A percentile compares a stretch with the other conserved stretches of the same genome.
These are phyloP conservation scores for Plasmodium gaboni DNA, from an alignment of 169 alveolate species.

Conservation along the genomic window DNA sequence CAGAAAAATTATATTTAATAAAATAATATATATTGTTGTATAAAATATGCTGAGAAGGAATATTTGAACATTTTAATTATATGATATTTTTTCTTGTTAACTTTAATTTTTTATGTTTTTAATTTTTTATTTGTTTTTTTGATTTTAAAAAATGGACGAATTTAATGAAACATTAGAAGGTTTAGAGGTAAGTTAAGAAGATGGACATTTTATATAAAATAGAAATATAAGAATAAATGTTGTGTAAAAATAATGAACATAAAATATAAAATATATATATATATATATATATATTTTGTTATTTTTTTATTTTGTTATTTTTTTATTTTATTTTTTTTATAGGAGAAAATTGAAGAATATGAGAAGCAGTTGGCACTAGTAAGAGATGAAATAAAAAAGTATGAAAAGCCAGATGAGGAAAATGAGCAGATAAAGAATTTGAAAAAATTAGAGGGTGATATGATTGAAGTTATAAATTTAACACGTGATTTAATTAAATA, in stretches of 20 bases:
- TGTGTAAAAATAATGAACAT: no score
- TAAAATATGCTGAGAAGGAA: background rate
- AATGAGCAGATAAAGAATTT: constrained; percentile 54
- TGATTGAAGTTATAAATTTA: constrained; percentile 62
- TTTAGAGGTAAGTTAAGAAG: constrained; percentile 30
- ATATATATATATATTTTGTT: constrained; percentile 2
- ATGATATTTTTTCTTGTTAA: no score
- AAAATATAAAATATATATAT: background rate
- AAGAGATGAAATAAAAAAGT: constrained; percentile 51
- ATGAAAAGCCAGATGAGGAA: constrained; percentile 40
- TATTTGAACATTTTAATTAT: no score
- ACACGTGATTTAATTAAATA: constrained; percentile 61
- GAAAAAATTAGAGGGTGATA: constrained; percentile 61
- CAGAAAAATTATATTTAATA: no score
- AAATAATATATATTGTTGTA: background rate
- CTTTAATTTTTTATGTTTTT: no score
- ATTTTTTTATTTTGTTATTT: no score
- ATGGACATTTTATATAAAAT: no score
- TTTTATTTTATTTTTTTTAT: background rate
- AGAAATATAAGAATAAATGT: no score
- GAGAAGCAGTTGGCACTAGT: constrained; percentile 65
- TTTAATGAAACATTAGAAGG: constrained; percentile 71
- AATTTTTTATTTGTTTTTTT: no score
- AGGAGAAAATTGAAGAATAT: constrained; percentile 62
- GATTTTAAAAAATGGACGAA: constrained; percentile 24